Evolutionary conservation across 768 basidiomycete species (phyloP).

Genomic region (Boletus sp.): DNA sequence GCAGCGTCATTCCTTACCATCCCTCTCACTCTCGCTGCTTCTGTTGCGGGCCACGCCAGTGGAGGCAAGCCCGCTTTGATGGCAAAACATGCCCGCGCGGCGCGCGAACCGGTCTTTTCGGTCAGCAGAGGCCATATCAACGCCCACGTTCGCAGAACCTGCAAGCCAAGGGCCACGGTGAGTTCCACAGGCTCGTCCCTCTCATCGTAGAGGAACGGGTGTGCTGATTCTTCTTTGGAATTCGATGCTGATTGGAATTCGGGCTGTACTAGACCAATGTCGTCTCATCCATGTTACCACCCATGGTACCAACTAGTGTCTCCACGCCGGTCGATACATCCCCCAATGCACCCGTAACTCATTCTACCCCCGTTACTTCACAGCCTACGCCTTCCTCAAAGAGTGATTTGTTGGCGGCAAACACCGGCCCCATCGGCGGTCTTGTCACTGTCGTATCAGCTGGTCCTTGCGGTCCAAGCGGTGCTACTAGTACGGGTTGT

Average conservation of each 20-base stretch:
- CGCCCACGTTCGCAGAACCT: not conserved
- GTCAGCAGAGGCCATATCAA: not conserved
- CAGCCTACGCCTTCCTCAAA: not conserved
- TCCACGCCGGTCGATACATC: not conserved
- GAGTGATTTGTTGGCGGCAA: not conserved
- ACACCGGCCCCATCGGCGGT: constrained; percentile 8
- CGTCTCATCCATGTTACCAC: not conserved
- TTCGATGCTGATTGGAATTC: not conserved
- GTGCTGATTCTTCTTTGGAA: not conserved
- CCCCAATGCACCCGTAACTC: not conserved
- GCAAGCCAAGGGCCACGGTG: not conserved
- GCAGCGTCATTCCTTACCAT: not conserved
- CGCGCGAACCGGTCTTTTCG: not conserved
- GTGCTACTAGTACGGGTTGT: constrained; percentile 45
- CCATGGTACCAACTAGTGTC: not conserved
- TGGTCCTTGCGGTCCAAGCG: constrained; percentile 42
- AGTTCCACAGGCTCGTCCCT: not conserved
- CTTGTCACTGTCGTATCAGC: constrained; percentile 36
- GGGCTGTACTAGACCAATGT: not conserved
- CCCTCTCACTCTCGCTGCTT: not conserved
- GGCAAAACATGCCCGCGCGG: not conserved
- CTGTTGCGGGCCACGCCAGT: not conserved
- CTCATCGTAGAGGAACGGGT: not conserved
- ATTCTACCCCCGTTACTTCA: not conserved
- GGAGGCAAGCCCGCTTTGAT: not conserved